Conservation (phyloP, 192 early-diverging fungal genomes). For the Lobosporangium transversale region DNA sequence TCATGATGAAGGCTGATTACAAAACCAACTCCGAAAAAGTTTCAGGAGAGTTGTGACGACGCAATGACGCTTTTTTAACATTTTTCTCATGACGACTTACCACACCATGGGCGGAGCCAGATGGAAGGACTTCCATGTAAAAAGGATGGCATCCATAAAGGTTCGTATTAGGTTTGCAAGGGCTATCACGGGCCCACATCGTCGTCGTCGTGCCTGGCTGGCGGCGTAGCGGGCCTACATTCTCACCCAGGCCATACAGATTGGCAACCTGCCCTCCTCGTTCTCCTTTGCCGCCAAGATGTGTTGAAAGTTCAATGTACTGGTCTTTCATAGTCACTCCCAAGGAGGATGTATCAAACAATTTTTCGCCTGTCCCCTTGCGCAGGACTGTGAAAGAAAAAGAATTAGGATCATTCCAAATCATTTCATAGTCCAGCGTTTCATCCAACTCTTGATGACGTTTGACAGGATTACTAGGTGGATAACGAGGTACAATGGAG, state of each 20-base stretch:
- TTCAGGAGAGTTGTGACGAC: constrained; percentile 1
- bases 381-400: constrained; percentile 53
- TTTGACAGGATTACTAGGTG: not conserved
- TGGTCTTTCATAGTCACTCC: constrained; percentile 61
- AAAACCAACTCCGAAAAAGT: no score
- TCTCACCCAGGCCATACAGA: constrained; percentile 33
- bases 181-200: constrained; percentile 45
- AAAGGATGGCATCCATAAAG: constrained; percentile 70
- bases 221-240: constrained; percentile 18
- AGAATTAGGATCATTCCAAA: constrained; percentile 27
- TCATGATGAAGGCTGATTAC: no score
- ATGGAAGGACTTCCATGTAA: constrained; percentile 65
- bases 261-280: constrained; percentile 58
- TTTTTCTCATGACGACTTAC: constrained; percentile 11
- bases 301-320: constrained; percentile 68
- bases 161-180: constrained; percentile 55
- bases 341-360: constrained; percentile 50
- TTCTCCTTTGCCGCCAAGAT: constrained; percentile 41
- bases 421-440: constrained; percentile 8
- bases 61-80: not conserved
- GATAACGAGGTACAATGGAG: constrained; percentile 16
- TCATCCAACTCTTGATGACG: not conserved
- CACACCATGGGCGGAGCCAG: constrained; percentile 50
- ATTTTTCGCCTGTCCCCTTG: constrained; percentile 39
- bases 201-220: constrained; percentile 19